phyloP scores from a whole-genome alignment of 768 basidiomycete species.

The Leccinum rimulosum region DNA sequence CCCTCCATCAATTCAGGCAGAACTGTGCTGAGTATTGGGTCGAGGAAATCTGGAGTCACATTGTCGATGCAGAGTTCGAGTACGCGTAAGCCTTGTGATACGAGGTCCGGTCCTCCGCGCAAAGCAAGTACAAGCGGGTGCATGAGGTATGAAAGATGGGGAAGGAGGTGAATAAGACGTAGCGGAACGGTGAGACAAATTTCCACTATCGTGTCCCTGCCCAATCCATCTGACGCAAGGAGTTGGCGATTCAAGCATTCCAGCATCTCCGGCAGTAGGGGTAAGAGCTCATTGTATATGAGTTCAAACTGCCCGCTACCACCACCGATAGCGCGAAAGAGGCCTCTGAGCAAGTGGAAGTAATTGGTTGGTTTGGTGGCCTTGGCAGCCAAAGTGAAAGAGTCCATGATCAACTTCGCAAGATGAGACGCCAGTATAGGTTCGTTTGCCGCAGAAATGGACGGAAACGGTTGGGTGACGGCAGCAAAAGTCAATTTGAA shows the following conservation, averaged over 20 bases:
- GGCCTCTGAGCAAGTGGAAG: constrained; percentile 84
- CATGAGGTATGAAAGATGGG: constrained; percentile 94
- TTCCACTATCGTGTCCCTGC: constrained; percentile 92
- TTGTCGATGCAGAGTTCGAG: constrained; percentile 99
- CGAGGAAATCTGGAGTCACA: constrained; percentile 94
- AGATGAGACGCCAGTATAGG: constrained; percentile 91
- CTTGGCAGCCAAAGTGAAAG: constrained; percentile 90
- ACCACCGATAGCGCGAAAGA: constrained; percentile 92
- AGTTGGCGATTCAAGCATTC: constrained; percentile 92
- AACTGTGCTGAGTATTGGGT: constrained; percentile 91
- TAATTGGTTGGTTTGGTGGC: constrained; percentile 90
- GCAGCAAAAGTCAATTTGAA: constrained; percentile 96
- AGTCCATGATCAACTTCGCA: constrained; percentile 91
- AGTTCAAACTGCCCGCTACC: constrained; percentile 91
- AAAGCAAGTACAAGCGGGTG: constrained; percentile 91
- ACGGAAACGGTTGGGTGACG: constrained; percentile 53
- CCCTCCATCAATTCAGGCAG: constrained; percentile 94
- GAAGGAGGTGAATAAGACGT: constrained; percentile 91
- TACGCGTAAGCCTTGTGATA: constrained; percentile 93
- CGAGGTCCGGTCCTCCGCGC: constrained; percentile 81
- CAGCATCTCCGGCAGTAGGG: constrained; percentile 94
- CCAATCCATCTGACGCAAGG: constrained; percentile 74
- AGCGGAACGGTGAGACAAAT: constrained; percentile 96
- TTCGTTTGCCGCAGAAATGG: constrained; percentile 71
- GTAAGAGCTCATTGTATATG: constrained; percentile 93